Conservation (phyloP, 1,139 yeast genomes). For the Kodamaea sp. region DNA sequence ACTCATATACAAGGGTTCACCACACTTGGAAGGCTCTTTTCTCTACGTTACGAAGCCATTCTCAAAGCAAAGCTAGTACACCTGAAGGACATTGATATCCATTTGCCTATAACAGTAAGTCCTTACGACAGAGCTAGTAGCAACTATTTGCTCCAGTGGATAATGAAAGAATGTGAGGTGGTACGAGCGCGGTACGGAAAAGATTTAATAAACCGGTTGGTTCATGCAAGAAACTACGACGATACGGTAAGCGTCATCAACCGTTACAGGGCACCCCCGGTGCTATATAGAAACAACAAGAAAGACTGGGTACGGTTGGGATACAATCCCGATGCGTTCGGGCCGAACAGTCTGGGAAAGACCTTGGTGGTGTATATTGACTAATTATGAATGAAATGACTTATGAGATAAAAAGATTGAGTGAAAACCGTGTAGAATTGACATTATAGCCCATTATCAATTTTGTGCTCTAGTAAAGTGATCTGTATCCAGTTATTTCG, state of each 20-base stretch:
- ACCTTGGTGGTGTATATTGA: slow-evolving; percentile 32
- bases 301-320: slow-evolving; percentile 44
- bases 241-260: slow-evolving; percentile 22
- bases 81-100: slow-evolving; percentile 49
- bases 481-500: too few species aligned
- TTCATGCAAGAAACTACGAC: slow-evolving; percentile 21
- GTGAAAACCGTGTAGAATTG: too few species aligned
- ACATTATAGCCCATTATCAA: too few species aligned
- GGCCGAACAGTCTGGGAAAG: slow-evolving; percentile 21
- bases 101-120: slow-evolving; percentile 55
- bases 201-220: slow-evolving; percentile 27
- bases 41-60: slow-evolving; percentile 52
- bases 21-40: slow-evolving; percentile 50
- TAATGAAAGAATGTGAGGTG: slow-evolving; percentile 52
- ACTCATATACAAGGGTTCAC: slow-evolving; percentile 52
- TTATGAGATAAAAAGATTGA: too few species aligned
- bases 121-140: slow-evolving; percentile 52
- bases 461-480: too few species aligned
- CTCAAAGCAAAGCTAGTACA: slow-evolving; percentile 51
- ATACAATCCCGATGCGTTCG: slow-evolving; percentile 34
- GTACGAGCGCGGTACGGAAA: slow-evolving; percentile 42
- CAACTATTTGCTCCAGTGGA: slow-evolving; percentile 49
- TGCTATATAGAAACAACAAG: slow-evolving; percentile 30
- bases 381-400: too few species aligned
- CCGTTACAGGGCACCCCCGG: slow-evolving; percentile 31